phyloP scores from a whole-genome alignment of 2,329 filamentous ascomycete genomes.

The Fusarium sp. region DNA sequence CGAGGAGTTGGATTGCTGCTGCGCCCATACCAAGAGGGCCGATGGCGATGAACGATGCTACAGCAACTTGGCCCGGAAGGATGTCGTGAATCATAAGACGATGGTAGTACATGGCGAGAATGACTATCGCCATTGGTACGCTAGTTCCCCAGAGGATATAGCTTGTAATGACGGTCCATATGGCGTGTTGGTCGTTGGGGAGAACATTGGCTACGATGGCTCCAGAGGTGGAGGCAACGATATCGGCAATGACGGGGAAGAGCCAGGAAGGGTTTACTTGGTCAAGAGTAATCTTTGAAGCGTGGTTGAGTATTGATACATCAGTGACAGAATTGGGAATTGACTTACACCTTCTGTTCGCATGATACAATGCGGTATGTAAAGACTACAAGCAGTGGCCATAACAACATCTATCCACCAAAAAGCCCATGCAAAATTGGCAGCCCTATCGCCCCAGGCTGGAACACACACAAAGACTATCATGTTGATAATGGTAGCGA shows the following conservation, averaged over 20 bases:
- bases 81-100: slow-evolving; percentile 67
- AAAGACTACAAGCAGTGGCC: slow-evolving; percentile 55
- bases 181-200: slow-evolving; percentile 55
- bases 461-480: slow-evolving; percentile 63
- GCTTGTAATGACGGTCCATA: slow-evolving; percentile 63
- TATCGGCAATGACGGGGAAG: slow-evolving; percentile 67
- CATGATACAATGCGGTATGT: slow-evolving; percentile 58
- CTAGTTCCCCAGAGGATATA: slow-evolving; percentile 71
- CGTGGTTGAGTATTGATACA: neutral
- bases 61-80: slow-evolving; percentile 66
- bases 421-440: slow-evolving; percentile 58
- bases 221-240: slow-evolving; percentile 68
- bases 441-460: slow-evolving; percentile 63
- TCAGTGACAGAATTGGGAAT: neutral
- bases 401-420: slow-evolving; percentile 62
- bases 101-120: slow-evolving; percentile 69
- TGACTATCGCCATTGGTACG: slow-evolving; percentile 58
- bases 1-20: slow-evolving; percentile 57
- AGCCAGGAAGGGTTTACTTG: slow-evolving; percentile 67
- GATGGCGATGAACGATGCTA: slow-evolving; percentile 68
- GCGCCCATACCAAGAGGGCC: slow-evolving; percentile 70
- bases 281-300: slow-evolving; percentile 27
- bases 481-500: slow-evolving; percentile 69
- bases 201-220: slow-evolving; percentile 65
- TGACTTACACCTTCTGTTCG: slow-evolving; percentile 45